Evolutionary conservation across 1,284 basidiomycete genomes (phyloP).

Genomic region (Rhodotorula sp.): DNA sequence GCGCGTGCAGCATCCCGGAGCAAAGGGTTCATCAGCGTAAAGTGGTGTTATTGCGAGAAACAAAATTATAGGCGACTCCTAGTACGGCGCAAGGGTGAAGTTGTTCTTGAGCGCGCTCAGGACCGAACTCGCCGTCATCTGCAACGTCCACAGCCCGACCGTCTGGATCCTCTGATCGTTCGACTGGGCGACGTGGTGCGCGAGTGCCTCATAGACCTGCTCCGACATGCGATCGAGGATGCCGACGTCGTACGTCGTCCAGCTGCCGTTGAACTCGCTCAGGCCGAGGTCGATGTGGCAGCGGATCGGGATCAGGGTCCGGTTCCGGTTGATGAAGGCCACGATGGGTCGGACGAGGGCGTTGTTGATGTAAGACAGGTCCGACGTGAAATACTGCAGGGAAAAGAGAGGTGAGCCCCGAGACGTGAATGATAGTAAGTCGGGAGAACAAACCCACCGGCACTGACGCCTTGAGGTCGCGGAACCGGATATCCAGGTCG

Average conservation of each 20-base stretch:
- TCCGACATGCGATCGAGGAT: constrained; percentile 75
- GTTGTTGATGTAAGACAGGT: constrained; percentile 86
- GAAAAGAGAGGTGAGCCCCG: not conserved
- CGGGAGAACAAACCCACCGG: constrained; percentile 53
- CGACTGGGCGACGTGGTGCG: constrained; percentile 80
- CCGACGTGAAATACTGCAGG: constrained; percentile 66
- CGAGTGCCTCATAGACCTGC: constrained; percentile 84
- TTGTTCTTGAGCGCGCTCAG: constrained; percentile 61
- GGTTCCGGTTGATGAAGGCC: constrained; percentile 97
- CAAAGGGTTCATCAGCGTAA: not conserved
- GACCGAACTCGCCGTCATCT: constrained; percentile 67
- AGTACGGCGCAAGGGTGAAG: constrained; percentile 48
- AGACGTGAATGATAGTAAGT: too few relatives aligned
- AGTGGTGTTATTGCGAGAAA: not conserved
- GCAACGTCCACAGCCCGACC: constrained; percentile 77
- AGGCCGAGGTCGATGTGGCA: constrained; percentile 78
- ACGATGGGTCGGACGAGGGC: constrained; percentile 97
- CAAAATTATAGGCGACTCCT: not conserved
- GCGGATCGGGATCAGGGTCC: constrained; percentile 85
- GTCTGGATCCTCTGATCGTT: constrained; percentile 82
- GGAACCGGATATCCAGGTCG: constrained; percentile 91
- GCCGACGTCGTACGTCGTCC: constrained; percentile 63
- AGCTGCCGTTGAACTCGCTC: constrained; percentile 78
- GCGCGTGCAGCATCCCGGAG: not conserved
- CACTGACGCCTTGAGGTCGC: constrained; percentile 93